Base-by-base conservation (phyloP, 2,329 filamentous ascomycete genomes). In the Apiospora aurea region DNA sequence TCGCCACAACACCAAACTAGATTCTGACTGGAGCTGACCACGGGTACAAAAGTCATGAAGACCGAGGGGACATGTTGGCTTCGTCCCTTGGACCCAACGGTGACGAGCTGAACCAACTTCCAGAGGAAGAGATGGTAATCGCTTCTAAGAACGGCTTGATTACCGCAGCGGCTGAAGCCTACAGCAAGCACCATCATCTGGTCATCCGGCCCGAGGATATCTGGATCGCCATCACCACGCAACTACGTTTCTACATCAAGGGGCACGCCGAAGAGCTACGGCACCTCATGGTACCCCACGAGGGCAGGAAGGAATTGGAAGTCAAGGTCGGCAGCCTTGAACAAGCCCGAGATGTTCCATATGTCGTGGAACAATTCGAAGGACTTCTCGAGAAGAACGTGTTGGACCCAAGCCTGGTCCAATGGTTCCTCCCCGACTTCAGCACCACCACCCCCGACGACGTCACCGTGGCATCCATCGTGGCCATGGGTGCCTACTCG, bases 391-490 rank as follows among this genome's bases (percentile, higher is more conserved):
- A 71, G 11, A 43, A 24, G n/a, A 71, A 74, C 43, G 75, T 74
- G 24, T 18, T 49, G 0, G 74, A 71, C 24, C 70, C 71, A 6
- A 64, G 38, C 53, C 75, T 89, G 38, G 75, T 79, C 3, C 75
- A 79, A 0, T 89, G 87, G 86, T 81, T 90, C 21, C 80, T 88
- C 74, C 88, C 87, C 0, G 73, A 78, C 2, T 90, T 89, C 74
- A 83, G 80, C 5, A 90, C 88, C 0, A 89, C 87, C 0, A 85
- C 82, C 0, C 72, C 80, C 1, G 75, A 75, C 0, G 88, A 90
- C 75, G 75, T 75, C 7, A 77, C 83, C 0, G 80, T 84, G 1
- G 84, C 85, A 0, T 78, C 83, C 0, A 79, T 89, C 3, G 67
- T 87, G 1, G 85, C 89, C 80, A 88, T 89, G 86, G 85, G 83